Conservation (phyloP, 2,329 filamentous ascomycete species). For the Colletotrichum chlorophyti region DNA sequence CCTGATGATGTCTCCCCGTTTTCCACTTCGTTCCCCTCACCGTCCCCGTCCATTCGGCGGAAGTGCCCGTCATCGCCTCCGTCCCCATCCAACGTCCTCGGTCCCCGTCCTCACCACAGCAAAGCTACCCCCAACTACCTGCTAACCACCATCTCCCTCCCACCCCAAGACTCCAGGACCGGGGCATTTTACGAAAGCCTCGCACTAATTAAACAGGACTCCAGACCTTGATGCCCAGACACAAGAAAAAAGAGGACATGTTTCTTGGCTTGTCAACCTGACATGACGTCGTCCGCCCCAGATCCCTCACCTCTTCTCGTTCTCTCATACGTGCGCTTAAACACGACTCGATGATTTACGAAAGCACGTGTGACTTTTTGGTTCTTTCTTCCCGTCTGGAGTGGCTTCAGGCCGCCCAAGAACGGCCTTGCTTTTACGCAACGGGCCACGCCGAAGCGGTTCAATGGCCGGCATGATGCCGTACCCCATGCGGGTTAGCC, state of each 20-base stretch:
- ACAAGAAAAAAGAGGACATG: neutral
- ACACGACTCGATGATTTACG: neutral
- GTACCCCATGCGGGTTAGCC: neutral
- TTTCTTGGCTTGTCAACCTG: slow-evolving; percentile 7
- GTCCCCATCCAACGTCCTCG: too few relatives aligned
- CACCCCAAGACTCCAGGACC: too few relatives aligned
- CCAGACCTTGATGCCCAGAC: neutral
- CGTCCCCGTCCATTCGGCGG: too few relatives aligned
- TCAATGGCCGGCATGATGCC: neutral
- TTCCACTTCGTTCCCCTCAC: too few relatives aligned
- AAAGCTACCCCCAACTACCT: too few relatives aligned
- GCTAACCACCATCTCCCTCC: too few relatives aligned
- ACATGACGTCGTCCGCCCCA: slow-evolving; percentile 23
- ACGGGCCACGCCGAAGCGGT: neutral
- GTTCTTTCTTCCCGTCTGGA: neutral
- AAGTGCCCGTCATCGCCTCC: too few relatives aligned
- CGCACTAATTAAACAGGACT: too few relatives aligned
- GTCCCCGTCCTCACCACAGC: too few relatives aligned
- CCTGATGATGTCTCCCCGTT: too few relatives aligned
- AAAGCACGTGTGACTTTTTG: neutral
- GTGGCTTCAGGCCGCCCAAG: neutral
- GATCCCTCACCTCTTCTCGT: neutral
- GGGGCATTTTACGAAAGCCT: too few relatives aligned
- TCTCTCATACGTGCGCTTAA: slow-evolving; percentile 27
- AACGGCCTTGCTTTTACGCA: neutral